A percentile compares a stretch with the other conserved stretches of the same genome.
These are phyloP conservation scores for Aspergillus quadricinctus DNA, from an alignment of 2,329 filamentous ascomycete genomes.

Conservation along the genomic window DNA sequence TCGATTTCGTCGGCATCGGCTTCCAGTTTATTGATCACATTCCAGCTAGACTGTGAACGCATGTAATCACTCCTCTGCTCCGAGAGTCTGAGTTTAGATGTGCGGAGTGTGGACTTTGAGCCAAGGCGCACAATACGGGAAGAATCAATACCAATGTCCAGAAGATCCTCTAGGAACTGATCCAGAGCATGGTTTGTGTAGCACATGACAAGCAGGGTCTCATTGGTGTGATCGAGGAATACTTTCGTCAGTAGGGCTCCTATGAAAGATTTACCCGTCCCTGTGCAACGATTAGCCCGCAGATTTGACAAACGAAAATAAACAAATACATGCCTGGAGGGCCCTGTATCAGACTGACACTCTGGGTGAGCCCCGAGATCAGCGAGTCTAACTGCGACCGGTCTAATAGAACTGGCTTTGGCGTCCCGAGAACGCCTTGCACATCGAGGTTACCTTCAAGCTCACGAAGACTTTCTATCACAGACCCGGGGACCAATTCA, in stretches of 20 bases:
- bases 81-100: slow-evolving; percentile 46
- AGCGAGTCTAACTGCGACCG: slow-evolving; percentile 56
- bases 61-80: slow-evolving; percentile 35
- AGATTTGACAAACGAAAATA: not conserved
- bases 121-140: slow-evolving; percentile 59
- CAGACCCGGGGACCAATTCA: slow-evolving; percentile 5
- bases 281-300: slow-evolving; percentile 32
- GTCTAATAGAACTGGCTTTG: slow-evolving; percentile 41
- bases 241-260: slow-evolving; percentile 60
- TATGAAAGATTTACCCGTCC: slow-evolving; percentile 72
- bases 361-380: slow-evolving; percentile 48
- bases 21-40: slow-evolving; percentile 43
- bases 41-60: slow-evolving; percentile 34
- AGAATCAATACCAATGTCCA: slow-evolving; percentile 53
- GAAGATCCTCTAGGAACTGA: slow-evolving; percentile 62
- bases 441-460: slow-evolving; percentile 23
- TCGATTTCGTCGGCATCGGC: slow-evolving; percentile 29
- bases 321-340: slow-evolving; percentile 57
- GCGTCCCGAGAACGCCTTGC: slow-evolving; percentile 24
- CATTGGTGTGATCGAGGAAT: slow-evolving; percentile 47
- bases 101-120: slow-evolving; percentile 51
- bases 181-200: slow-evolving; percentile 67
- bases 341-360: slow-evolving; percentile 63
- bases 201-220: slow-evolving; percentile 59
- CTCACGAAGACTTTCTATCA: slow-evolving; percentile 15